These are phyloP conservation scores for Halenospora varia DNA, from an alignment of 495 filamentous ascomycete species.

Conservation along the genomic window DNA sequence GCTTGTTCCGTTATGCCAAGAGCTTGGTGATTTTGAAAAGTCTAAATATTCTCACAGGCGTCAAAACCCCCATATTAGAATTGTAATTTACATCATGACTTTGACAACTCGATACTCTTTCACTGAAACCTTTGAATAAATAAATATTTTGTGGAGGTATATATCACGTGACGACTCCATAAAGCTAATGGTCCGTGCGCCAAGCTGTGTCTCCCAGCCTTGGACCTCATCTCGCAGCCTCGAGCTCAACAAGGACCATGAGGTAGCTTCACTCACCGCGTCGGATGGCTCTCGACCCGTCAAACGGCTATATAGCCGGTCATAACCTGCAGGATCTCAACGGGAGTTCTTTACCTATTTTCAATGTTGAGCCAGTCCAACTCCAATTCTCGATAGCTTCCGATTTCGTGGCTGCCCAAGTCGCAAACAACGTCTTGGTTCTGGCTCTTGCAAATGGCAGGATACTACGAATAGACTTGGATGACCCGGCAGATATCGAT, in stretches of 20 bases:
- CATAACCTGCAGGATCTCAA: slow-evolving; percentile 49
- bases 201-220: too few species aligned
- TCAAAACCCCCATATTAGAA: too few species aligned
- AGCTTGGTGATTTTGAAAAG: too few species aligned
- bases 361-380: slow-evolving; percentile 85
- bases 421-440: slow-evolving; percentile 94
- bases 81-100: too few species aligned
- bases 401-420: slow-evolving; percentile 93
- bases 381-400: slow-evolving; percentile 87
- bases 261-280: slow-evolving; percentile 15
- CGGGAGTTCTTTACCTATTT: slow-evolving; percentile 73
- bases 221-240: slow-evolving; percentile 22
- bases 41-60: too few species aligned
- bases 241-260: slow-evolving; percentile 19
- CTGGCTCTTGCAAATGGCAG: slow-evolving; percentile 83
- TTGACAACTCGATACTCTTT: too few species aligned
- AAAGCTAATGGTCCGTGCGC: too few species aligned
- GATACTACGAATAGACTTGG: slow-evolving; percentile 90
- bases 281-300: slow-evolving; percentile 35
- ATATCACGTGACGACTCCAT: too few species aligned
- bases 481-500: slow-evolving; percentile 91
- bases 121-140: too few species aligned
- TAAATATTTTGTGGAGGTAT: too few species aligned
- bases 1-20: too few species aligned
- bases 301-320: slow-evolving; percentile 43